phyloP scores from a whole-genome alignment of 192 early-diverging fungal species.

The Piromyces finnis region DNA sequence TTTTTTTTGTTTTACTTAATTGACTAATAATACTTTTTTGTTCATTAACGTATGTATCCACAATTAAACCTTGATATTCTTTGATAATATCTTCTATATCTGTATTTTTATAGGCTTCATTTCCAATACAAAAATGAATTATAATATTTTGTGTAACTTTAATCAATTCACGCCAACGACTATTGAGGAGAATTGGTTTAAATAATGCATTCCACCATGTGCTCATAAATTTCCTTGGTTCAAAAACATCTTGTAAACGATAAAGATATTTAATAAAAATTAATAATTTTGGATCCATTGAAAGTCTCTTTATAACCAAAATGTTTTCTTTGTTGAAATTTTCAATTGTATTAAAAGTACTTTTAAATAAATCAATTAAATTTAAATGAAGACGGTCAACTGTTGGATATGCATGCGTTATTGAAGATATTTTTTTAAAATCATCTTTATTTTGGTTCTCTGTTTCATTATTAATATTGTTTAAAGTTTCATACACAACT shows the following conservation, averaged over 20 bases:
- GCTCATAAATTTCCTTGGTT: neutral
- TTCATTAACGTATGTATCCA: neutral
- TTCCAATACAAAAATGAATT: neutral
- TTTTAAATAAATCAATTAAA: neutral
- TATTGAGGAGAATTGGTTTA: neutral
- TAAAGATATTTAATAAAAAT: neutral
- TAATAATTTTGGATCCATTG: neutral
- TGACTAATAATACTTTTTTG: neutral
- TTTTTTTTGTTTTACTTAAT: neutral
- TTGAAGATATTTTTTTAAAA: neutral
- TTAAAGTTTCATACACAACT: neutral
- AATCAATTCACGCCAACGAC: neutral
- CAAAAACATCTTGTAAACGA: neutral
- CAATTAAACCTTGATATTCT: neutral
- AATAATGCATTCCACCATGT: neutral
- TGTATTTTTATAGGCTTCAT: neutral
- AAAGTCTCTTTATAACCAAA: neutral
- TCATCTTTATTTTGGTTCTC: neutral
- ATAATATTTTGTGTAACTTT: neutral
- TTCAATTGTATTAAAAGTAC: neutral
- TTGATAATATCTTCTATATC: neutral
- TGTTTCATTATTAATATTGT: neutral
- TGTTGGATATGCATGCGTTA: neutral
- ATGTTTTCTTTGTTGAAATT: neutral
- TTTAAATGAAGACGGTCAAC: neutral